phyloP scores from a whole-genome alignment of 2,329 filamentous ascomycete genomes.

The Fusarium sp. region DNA sequence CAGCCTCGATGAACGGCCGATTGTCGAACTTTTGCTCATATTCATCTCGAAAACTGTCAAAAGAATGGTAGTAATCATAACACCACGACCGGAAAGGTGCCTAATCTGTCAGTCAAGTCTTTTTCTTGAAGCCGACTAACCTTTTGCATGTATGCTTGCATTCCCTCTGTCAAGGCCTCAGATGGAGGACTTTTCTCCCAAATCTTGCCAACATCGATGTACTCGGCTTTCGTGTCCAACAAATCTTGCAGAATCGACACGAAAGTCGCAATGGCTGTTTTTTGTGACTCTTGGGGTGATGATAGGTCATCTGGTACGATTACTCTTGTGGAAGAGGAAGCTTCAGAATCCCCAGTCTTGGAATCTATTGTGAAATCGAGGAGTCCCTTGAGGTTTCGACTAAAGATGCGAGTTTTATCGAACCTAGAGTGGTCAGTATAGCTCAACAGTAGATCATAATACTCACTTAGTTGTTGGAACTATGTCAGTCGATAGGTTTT shows the following conservation, averaged over 20 bases:
- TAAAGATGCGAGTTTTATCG: slow-evolving; percentile 40
- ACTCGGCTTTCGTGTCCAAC: slow-evolving; percentile 3
- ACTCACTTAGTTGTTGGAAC: slow-evolving; percentile 29
- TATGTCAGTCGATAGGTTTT: slow-evolving; percentile 18
- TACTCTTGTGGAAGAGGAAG: slow-evolving; percentile 30
- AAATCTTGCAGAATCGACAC: slow-evolving; percentile 42
- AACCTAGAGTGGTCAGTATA: slow-evolving; percentile 24
- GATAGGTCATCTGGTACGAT: slow-evolving; percentile 46
- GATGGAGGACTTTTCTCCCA: slow-evolving; percentile 36
- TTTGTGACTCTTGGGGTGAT: slow-evolving; percentile 6
- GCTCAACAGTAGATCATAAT: background rate
- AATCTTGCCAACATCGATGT: slow-evolving; percentile 28
- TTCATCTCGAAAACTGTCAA: slow-evolving; percentile 44
- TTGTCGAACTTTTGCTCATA: slow-evolving; percentile 43
- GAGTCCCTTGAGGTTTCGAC: slow-evolving; percentile 44
- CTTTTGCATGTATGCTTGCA: slow-evolving; percentile 48
- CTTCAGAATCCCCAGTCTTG: background rate
- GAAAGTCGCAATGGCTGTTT: slow-evolving; percentile 37
- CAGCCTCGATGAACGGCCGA: slow-evolving; percentile 48
- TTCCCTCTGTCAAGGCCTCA: background rate
- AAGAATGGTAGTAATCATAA: slow-evolving; percentile 50
- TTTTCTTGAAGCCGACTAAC: slow-evolving; percentile 28
- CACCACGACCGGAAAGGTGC: slow-evolving; percentile 48
- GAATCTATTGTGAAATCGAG: slow-evolving; percentile 28
- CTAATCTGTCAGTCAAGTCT: slow-evolving; percentile 37